Conservation (phyloP, 1,284 basidiomycete species). For the Wolfiporia cocos region DNA sequence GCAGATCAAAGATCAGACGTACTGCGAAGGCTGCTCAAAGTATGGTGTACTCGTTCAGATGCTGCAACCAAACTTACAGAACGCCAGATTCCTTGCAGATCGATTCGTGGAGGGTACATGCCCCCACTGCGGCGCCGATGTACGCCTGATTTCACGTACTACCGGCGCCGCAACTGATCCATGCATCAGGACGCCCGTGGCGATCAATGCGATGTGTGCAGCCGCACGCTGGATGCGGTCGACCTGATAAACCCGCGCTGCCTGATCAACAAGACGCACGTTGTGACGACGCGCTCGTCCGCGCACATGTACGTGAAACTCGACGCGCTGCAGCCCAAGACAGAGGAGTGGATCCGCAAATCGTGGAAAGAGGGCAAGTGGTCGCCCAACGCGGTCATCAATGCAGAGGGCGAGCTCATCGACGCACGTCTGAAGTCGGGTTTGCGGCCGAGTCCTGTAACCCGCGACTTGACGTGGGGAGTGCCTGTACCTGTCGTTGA, state of each 20-base stretch:
- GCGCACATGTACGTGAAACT: constrained; percentile 95
- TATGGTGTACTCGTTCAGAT: constrained; percentile 26
- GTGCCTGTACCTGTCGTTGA: constrained; percentile 83
- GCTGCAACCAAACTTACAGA: constrained; percentile 7
- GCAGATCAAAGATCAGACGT: constrained; percentile 88
- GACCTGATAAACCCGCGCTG: constrained; percentile 96
- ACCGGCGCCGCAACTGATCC: neutral
- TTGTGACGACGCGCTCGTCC: constrained; percentile 70
- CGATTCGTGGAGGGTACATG: constrained; percentile 94
- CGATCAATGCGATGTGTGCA: constrained; percentile 97
- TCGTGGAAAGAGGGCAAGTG: constrained; percentile 84
- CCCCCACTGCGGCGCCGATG: constrained; percentile 84
- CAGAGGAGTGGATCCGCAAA: constrained; percentile 86
- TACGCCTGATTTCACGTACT: constrained; percentile 23
- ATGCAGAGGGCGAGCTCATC: constrained; percentile 81
- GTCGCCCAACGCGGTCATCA: constrained; percentile 91
- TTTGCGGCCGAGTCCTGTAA: constrained; percentile 86
- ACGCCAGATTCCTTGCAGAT: constrained; percentile 82
- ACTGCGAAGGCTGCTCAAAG: constrained; percentile 88
- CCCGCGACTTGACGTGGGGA: constrained; percentile 95
- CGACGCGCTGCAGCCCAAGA: constrained; percentile 76
- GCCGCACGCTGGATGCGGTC: constrained; percentile 88
- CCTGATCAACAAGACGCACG: constrained; percentile 80
- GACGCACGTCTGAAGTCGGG: constrained; percentile 89
- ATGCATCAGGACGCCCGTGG: constrained; percentile 85